phyloP scores from a whole-genome alignment of 2,329 filamentous ascomycete genomes.

The Triangularia verruculosa region DNA sequence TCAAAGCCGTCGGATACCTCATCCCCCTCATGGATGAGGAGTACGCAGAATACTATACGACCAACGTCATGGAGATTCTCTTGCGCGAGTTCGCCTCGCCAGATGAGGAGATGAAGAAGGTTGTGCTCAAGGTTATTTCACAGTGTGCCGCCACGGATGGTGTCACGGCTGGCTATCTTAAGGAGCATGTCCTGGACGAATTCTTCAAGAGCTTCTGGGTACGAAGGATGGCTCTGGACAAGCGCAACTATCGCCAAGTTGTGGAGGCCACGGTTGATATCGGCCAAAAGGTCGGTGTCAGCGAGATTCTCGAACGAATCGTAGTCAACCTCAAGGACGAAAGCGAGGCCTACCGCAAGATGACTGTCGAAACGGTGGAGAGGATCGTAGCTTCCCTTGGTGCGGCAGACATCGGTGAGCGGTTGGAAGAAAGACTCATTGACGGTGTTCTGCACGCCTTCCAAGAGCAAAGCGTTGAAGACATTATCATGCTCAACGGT shows the following conservation, averaged over 20 bases:
- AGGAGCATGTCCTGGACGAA: constrained; percentile 89
- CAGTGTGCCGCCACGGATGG: constrained; percentile 93
- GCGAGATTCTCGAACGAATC: constrained; percentile 89
- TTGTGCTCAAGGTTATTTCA: constrained; percentile 94
- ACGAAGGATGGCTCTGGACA: constrained; percentile 91
- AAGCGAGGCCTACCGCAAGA: constrained; percentile 96
- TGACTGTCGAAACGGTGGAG: constrained; percentile 97
- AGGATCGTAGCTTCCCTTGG: constrained; percentile 92
- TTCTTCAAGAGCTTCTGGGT: constrained; percentile 99
- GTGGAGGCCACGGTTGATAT: constrained; percentile 98
- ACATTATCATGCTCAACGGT: constrained; percentile 92
- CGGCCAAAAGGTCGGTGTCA: constrained; percentile 94
- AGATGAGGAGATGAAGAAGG: constrained; percentile 99
- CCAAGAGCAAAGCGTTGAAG: constrained; percentile 96
- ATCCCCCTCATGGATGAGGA: constrained; percentile 99
- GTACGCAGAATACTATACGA: constrained; percentile 98
- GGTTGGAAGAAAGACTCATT: constrained; percentile 88
- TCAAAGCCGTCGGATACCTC: constrained; percentile 97
- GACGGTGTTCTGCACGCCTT: constrained; percentile 95
- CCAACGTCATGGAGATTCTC: constrained; percentile 97
- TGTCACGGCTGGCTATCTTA: constrained; percentile 90
- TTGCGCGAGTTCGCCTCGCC: constrained; percentile 94
- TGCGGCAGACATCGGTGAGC: constrained; percentile 88
- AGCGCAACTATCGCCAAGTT: constrained; percentile 95
- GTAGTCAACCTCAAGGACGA: constrained; percentile 97